Evolutionary conservation across 2,329 filamentous ascomycete genomes (phyloP), one percentile per base, ranked within the genome.

Genomic region (Botrytis medusae): DNA sequence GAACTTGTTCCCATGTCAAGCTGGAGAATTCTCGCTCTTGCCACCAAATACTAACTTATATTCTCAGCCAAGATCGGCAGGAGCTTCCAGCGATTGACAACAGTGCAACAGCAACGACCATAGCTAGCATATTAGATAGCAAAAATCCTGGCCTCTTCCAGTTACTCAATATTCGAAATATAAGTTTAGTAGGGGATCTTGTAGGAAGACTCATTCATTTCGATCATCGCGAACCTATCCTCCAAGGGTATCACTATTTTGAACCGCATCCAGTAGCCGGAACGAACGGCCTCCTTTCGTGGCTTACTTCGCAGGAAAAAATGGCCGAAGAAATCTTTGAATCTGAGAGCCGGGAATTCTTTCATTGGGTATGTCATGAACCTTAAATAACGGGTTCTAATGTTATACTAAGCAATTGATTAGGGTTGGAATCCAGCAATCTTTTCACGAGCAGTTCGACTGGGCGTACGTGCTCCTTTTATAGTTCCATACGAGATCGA

Each of bases 371-470:
- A 68, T 42, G 65, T 29, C n/a, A 42, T 42, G 16, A 42, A 22
- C 10, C 14, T 42, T 32, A 18, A 16, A 22, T 9, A 9, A 2
- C 2, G 5, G 22, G 42, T 29, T 57, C 18, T 29, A 16, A 42
- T 57, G 16, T 32, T 68, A 6, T 18, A 48, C 65, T 68, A 42
- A 67, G n/a, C 10, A 57, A 16, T 57, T 57, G 18, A 57, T n/a
- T 42, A 68, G 65, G 65, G 65, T 3, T 68, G 65, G 65, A 57
- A 42, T 57, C 25, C 65, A 68, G 48, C 65, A 42, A 68, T 68
- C 9, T 68, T 68, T 25, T 57, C 65, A n/a, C 48, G 65, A 12
- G 48, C 65, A 22, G 48, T 68, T 42, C 54, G 65, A 57, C 37
- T 68, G n/a, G 48, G 65, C 2, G 34, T 68, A 42, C 34, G 37